These are phyloP conservation scores for Lachnellula willkommii DNA, from an alignment of 2,329 filamentous ascomycete species.

Conservation along the genomic window DNA sequence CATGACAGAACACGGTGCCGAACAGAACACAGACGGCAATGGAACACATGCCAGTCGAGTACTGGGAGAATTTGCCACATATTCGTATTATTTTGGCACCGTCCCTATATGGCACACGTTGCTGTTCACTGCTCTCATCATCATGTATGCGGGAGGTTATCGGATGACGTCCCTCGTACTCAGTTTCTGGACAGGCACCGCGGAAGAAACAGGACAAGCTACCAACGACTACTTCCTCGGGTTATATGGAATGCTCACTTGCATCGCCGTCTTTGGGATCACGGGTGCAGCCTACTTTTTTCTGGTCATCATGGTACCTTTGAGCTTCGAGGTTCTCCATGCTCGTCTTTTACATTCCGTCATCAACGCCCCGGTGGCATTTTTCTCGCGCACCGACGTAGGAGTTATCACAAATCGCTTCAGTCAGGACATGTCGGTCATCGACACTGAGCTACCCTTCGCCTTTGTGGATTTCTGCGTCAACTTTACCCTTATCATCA, in stretches of 20 bases:
- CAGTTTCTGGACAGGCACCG: not conserved
- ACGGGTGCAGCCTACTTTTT: not conserved
- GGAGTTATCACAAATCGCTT: constrained; percentile 38
- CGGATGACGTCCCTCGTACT: not conserved
- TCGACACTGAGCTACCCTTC: constrained; percentile 27
- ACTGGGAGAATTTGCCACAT: not conserved
- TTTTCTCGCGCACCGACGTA: constrained; percentile 4
- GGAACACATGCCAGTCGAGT: not conserved
- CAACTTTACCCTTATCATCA: not conserved
- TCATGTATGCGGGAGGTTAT: not conserved
- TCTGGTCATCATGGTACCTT: not conserved
- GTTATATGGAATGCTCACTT: not conserved
- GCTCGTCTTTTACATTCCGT: not conserved
- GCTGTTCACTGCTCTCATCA: not conserved
- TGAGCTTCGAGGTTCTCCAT: not conserved
- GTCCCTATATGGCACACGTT: not conserved
- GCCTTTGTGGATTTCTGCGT: constrained; percentile 29
- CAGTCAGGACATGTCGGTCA: constrained; percentile 37
- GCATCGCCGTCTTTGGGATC: not conserved
- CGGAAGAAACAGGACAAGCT: not conserved
- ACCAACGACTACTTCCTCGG: not conserved
- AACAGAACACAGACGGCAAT: not conserved
- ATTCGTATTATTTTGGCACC: not conserved
- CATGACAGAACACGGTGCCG: not conserved
- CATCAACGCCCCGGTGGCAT: not conserved